Conservation (phyloP, 768 basidiomycete species). For the Calocybe cyanea region DNA sequence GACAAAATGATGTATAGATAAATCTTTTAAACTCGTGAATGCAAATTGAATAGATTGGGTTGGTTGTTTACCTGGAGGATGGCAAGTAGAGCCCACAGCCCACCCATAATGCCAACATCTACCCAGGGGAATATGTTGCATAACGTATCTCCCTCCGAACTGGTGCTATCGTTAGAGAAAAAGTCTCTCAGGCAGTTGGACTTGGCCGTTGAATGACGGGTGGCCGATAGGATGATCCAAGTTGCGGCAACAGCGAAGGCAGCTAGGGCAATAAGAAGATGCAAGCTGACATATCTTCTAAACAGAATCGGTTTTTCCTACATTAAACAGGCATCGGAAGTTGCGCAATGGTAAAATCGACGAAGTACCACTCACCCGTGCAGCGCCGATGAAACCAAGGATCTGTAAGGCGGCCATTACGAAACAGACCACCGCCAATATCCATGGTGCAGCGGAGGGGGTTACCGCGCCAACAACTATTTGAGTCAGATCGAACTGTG, state of each 20-base stretch:
- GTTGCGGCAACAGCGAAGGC: conserved; percentile 77
- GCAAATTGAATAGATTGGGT: conserved; percentile 7
- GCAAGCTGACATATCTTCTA: conserved; percentile 65
- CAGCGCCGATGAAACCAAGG: conserved; percentile 83
- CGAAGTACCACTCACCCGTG: conserved; percentile 45
- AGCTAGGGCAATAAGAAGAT: conserved; percentile 47
- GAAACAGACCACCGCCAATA: conserved; percentile 77
- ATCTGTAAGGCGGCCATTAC: conserved; percentile 73
- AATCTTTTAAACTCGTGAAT: conserved; percentile 30
- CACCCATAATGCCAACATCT: conserved; percentile 87
- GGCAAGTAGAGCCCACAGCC: conserved; percentile 79
- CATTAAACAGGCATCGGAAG: conserved; percentile 1
- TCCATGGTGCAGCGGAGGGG: conserved; percentile 67
- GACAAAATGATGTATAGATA: conserved; percentile 41
- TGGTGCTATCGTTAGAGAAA: conserved; percentile 39
- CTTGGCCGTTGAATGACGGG: conserved; percentile 70
- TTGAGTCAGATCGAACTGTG: conserved; percentile 6
- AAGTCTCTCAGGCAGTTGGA: conserved; percentile 58
- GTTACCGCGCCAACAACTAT: conserved; percentile 85
- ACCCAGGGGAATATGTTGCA: conserved; percentile 94
- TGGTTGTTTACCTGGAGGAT: conserved; percentile 60
- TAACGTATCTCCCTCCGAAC: conserved; percentile 60
- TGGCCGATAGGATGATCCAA: conserved; percentile 79
- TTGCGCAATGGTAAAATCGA: not conserved
- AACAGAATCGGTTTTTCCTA: conserved; percentile 69